Base-by-base conservation (phyloP, 2,329 filamentous ascomycete species). In the Seiridium cupressi region DNA sequence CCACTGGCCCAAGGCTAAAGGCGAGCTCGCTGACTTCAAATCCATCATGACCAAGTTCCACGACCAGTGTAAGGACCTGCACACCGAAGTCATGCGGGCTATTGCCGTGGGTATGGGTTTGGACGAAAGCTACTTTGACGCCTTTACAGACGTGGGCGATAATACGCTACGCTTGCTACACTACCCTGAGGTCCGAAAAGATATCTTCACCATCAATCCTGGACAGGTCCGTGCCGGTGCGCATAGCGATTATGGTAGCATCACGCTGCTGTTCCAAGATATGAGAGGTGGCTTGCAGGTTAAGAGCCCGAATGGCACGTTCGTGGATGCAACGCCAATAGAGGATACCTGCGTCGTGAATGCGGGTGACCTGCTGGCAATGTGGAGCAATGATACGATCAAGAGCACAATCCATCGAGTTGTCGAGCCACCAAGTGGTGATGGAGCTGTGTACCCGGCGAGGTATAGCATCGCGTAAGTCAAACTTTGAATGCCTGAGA, bases 351-450 rank as follows among this genome's bases (percentile, higher is more conserved):
- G 70, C 49, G 70, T 79, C 0, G 73, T 79, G 65, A 79, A 77
- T 55, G 69, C 74, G n/a, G 76, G 75, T 11, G 76, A 97, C 71
- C 73, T 97, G 66, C 79, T 97, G 55, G 89, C 91, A 1, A 82
- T 93, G 57, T 97, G 93, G 93, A 92, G 90, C 64, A 97, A 97
- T 70, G 92, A 96, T 69, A 90, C 85, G 4, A 96, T 97, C 77
- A 93, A 90, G 77, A 94, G 90, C 71, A 97, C 93, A 3, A 86
- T 93, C 62, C 93, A 97, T 74, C 87, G 93, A 9, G 93, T 97
- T 1, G 91, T 97, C 4, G 91, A 97, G 76, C 93, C 93, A 2
- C 90, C 91, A 1, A 78, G 80, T 13, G 81, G 81, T 3, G 79
- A 77, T 3, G 77, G 76, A 6, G 82, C 81, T 13, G 76, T 79